A percentile compares a stretch with the other conserved stretches of the same genome.
Conservation (phyloP, 2,329 filamentous ascomycete genomes). For the Boeremia exigua region DNA sequence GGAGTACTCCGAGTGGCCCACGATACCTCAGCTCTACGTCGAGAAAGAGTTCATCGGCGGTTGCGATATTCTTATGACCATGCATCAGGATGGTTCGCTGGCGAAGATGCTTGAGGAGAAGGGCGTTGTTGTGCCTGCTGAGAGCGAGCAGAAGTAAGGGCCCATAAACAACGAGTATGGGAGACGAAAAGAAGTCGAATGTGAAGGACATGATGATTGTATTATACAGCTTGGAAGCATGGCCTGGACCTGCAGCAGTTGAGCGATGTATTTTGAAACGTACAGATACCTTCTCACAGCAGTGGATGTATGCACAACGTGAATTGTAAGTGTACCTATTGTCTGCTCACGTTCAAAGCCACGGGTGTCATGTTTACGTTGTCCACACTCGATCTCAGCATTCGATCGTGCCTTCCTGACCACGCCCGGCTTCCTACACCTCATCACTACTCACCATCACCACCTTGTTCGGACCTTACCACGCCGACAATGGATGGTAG, state of each 20-base stretch:
- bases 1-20: constrained; percentile 99
- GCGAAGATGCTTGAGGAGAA: constrained; percentile 93
- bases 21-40: constrained; percentile 95
- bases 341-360: background rate
- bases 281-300: background rate
- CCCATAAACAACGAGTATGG: background rate
- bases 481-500: background rate
- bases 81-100: constrained; percentile 95
- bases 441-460: background rate
- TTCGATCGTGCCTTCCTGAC: constrained; percentile 1
- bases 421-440: background rate
- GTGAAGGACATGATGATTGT: background rate
- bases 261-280: background rate
- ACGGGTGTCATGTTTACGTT: background rate
- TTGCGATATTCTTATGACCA: constrained; percentile 95
- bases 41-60: constrained; percentile 96
- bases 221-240: constrained; percentile 1
- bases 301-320: background rate
- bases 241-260: background rate
- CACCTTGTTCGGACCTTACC: background rate
- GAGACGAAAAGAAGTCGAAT: background rate
- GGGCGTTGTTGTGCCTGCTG: constrained; percentile 72
- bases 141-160: constrained; percentile 30
- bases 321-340: background rate
- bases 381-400: background rate